These are phyloP conservation scores for Williopsis jadinii DNA, from an alignment of 1,139 yeast species.

Conservation along the genomic window DNA sequence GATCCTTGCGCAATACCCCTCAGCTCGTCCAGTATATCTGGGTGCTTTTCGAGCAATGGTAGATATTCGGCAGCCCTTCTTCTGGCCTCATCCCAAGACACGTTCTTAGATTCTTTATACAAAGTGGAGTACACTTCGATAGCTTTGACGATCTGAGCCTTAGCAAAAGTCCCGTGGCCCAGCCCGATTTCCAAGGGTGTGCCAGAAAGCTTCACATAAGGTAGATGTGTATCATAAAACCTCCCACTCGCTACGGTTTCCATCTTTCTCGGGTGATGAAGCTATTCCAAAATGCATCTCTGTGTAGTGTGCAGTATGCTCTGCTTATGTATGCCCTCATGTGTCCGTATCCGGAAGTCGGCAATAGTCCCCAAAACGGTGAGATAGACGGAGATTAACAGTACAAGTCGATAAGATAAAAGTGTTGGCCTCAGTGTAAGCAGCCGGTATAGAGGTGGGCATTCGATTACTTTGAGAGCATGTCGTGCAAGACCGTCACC, in stretches of 20 bases:
- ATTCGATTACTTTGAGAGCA: no score
- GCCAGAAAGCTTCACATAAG: conserved; percentile 11
- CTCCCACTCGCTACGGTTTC: conserved; percentile 8
- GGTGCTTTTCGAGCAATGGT: conserved; percentile 8
- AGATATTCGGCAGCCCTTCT: conserved; percentile 11
- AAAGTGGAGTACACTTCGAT: conserved; percentile 13
- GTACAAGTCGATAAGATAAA: no score
- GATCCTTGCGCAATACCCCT: conserved; percentile 18
- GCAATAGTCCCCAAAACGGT: no score
- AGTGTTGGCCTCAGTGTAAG: no score
- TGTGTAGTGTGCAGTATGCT: no score
- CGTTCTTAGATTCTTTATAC: conserved; percentile 12
- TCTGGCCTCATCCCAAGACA: conserved; percentile 15
- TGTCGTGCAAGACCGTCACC: conserved; percentile 12
- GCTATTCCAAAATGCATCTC: no score
- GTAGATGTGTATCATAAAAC: conserved; percentile 16
- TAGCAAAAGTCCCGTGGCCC: conserved; percentile 16
- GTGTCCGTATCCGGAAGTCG: no score
- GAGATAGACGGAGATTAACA: no score
- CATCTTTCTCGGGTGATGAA: not conserved
- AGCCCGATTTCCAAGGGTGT: conserved; percentile 15
- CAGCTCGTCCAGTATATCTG: conserved; percentile 16
- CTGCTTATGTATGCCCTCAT: no score
- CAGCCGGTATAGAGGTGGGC: no score
- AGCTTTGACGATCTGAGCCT: conserved; percentile 9